Evolutionary conservation across 371 early-diverging fungal genomes (phyloP).

Genomic region (Choanephora cucurbitarum): DNA sequence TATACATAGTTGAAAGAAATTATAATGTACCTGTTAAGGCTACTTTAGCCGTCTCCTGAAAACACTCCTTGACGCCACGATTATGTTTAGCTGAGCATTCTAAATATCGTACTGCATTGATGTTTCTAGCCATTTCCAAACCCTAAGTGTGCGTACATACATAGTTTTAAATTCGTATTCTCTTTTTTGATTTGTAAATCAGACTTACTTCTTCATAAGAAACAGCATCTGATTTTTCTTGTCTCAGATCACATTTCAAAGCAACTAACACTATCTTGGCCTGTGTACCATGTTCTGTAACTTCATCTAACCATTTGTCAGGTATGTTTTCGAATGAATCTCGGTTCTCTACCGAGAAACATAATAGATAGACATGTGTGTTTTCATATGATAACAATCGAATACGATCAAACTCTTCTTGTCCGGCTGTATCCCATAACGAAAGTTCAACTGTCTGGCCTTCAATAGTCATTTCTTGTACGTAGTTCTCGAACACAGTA

Average conservation of each 20-base stretch:
- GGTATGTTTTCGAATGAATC: constrained; percentile 60
- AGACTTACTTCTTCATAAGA: constrained; percentile 48
- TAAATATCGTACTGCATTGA: constrained; percentile 51
- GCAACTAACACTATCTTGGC: constrained; percentile 55
- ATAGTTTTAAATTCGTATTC: background rate
- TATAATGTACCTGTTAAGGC: constrained; percentile 38
- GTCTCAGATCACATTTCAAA: constrained; percentile 60
- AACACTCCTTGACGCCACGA: constrained; percentile 54
- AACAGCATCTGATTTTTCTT: constrained; percentile 41
- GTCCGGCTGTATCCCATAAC: constrained; percentile 92
- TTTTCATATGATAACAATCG: constrained; percentile 55
- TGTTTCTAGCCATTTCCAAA: constrained; percentile 43
- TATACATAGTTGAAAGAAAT: background rate
- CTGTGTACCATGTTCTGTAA: constrained; percentile 44
- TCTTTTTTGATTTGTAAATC: background rate
- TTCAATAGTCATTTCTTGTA: constrained; percentile 77
- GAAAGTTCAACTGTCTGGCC: constrained; percentile 79
- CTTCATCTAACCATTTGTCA: constrained; percentile 55
- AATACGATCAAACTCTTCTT: constrained; percentile 67
- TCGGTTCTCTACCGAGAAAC: constrained; percentile 59
- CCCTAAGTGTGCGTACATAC: too few species aligned
- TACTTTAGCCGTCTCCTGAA: constrained; percentile 55
- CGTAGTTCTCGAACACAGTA: constrained; percentile 89
- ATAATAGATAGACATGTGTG: constrained; percentile 57
- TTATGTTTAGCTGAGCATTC: constrained; percentile 61